Percentiles rank a stretch among this genome's conserved stretches.
Conservation (phyloP, 495 filamentous ascomycete genomes). For the Cudoniella acicularis region DNA sequence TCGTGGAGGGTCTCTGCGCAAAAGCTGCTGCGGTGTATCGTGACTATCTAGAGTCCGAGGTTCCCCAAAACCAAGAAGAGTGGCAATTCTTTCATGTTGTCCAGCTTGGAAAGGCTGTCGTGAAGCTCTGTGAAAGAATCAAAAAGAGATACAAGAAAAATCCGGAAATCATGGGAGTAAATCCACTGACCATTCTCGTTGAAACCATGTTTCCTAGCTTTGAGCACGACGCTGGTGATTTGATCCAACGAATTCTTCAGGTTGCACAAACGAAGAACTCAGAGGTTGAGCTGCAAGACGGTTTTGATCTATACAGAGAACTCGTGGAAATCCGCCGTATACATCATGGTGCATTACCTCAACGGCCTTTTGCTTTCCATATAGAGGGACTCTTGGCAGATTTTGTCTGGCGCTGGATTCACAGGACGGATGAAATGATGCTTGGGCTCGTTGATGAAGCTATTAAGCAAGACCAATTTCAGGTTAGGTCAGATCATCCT, state of each 20-base stretch:
- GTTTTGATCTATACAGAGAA: slow-evolving; percentile 88
- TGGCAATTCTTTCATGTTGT: slow-evolving; percentile 89
- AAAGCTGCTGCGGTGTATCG: slow-evolving; percentile 74
- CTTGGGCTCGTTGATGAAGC: slow-evolving; percentile 85
- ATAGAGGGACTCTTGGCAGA: slow-evolving; percentile 81
- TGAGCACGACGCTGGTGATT: slow-evolving; percentile 78
- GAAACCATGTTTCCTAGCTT: slow-evolving; percentile 84
- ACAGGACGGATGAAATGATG: slow-evolving; percentile 71
- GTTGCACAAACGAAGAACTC: slow-evolving; percentile 60
- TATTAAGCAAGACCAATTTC: slow-evolving; percentile 81
- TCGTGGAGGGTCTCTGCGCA: slow-evolving; percentile 66
- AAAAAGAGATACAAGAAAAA: slow-evolving; percentile 88
- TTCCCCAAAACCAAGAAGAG: slow-evolving; percentile 69
- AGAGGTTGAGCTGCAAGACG: slow-evolving; percentile 83
- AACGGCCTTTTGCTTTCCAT: slow-evolving; percentile 69
- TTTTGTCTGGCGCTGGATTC: slow-evolving; percentile 96
- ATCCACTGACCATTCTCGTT: slow-evolving; percentile 75
- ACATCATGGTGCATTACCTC: slow-evolving; percentile 65
- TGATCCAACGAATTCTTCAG: slow-evolving; percentile 75
- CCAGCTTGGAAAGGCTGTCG: slow-evolving; percentile 78
- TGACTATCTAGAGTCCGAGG: slow-evolving; percentile 62
- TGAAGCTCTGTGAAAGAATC: slow-evolving; percentile 77
- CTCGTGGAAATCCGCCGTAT: slow-evolving; percentile 78
- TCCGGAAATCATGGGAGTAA: slow-evolving; percentile 86
- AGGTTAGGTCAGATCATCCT: slow-evolving; percentile 56